phyloP scores from a whole-genome alignment of 2,329 filamentous ascomycete species.

The Stemphylium lycopersici region DNA sequence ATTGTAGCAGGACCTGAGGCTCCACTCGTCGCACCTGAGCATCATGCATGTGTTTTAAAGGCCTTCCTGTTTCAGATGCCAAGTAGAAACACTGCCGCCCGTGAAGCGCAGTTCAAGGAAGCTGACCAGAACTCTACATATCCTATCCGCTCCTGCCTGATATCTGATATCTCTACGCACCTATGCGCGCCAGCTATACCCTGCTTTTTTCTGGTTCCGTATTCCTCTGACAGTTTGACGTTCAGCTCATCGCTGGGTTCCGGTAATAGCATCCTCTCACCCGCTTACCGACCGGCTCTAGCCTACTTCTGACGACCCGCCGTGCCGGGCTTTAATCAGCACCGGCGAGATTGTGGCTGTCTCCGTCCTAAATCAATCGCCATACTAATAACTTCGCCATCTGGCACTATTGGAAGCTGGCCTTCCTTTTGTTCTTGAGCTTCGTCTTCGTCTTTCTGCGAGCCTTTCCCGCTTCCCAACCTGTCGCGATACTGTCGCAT shows the following conservation, averaged over 20 bases:
- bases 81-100: conserved; percentile 25
- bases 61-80: conserved; percentile 35
- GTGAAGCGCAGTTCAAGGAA: not conserved
- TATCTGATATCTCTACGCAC: not conserved
- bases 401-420: conserved; percentile 40
- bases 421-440: conserved; percentile 29
- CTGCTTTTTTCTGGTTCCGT: not conserved
- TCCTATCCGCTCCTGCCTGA: not conserved
- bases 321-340: conserved; percentile 21
- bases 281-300: conserved; percentile 20
- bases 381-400: conserved; percentile 32
- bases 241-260: conserved; percentile 16
- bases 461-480: not conserved
- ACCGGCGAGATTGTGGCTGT: conserved; percentile 22
- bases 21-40: conserved; percentile 29
- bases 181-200: not conserved
- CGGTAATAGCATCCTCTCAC: conserved; percentile 26
- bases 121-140: not conserved
- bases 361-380: conserved; percentile 13
- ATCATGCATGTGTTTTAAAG: conserved; percentile 22
- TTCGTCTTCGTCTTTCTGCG: conserved; percentile 8
- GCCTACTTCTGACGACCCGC: conserved; percentile 24
- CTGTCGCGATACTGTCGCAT: conserved; percentile 17
- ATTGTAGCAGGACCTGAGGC: conserved; percentile 20
- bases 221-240: conserved; percentile 6